Percentiles rank a stretch among this genome's conserved stretches.
Conservation (phyloP, 2,329 filamentous ascomycete species). For the Sarocladiaceae sp. region DNA sequence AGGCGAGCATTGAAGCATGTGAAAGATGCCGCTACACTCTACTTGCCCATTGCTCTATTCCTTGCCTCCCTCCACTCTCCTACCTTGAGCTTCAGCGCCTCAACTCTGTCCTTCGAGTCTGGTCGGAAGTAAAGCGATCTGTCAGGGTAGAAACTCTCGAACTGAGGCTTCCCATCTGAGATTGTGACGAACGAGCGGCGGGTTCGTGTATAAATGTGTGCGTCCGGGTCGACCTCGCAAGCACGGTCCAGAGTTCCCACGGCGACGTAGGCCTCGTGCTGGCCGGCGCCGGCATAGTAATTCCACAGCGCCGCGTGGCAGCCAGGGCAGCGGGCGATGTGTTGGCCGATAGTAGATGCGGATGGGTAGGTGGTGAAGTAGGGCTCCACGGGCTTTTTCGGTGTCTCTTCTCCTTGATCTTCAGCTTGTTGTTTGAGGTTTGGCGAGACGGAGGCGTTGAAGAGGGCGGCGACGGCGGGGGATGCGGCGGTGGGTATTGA, state of each 20-base stretch:
- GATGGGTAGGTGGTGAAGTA: slow-evolving; percentile 27
- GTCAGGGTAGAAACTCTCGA: slow-evolving; percentile 28
- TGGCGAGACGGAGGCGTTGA: background rate
- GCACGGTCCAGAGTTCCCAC: slow-evolving; percentile 37
- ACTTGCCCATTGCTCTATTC: slow-evolving; percentile 10
- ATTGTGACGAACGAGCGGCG: slow-evolving; percentile 31
- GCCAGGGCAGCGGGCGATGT: slow-evolving; percentile 33
- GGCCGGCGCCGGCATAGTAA: slow-evolving; percentile 29
- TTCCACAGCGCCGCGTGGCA: slow-evolving; percentile 36
- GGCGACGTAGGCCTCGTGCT: slow-evolving; percentile 30
- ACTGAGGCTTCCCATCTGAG: slow-evolving; percentile 28
- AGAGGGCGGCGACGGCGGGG: slow-evolving; percentile 13
- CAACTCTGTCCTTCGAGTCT: slow-evolving; percentile 24
- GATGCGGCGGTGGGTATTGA: slow-evolving; percentile 20
- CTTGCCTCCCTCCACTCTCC: slow-evolving; percentile 15
- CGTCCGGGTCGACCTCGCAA: slow-evolving; percentile 32
- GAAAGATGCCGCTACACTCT: background rate
- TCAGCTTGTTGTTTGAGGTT: background rate
- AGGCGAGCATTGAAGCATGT: no score
- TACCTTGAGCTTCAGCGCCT: slow-evolving; percentile 17
- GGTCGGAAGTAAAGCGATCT: slow-evolving; percentile 24
- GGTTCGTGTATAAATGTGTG: slow-evolving; percentile 36
- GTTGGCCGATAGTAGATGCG: slow-evolving; percentile 33
- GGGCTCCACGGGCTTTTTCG: slow-evolving; percentile 7
- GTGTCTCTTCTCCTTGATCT: background rate